Evolutionary conservation across 345 rosid genomes (phyloP).

Genomic region (Melaleuca alternifolia): DNA sequence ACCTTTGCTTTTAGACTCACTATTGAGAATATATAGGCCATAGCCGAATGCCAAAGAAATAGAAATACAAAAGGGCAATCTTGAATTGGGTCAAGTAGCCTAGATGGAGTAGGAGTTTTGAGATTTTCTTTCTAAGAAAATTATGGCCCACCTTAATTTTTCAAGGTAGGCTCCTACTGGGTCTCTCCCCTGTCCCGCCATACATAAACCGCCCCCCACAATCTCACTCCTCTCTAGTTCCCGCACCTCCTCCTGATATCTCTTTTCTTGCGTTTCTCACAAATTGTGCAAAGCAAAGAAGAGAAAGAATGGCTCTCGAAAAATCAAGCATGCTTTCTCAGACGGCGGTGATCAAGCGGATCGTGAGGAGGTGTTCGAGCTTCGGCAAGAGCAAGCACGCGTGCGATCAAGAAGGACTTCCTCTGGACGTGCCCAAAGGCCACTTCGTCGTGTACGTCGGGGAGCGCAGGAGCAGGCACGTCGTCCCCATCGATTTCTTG

Average conservation of each 20-base stretch:
- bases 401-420: constrained; percentile 5
- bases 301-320: background rate
- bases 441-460: constrained; percentile 46
- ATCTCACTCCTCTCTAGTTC: background rate
- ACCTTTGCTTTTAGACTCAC: background rate
- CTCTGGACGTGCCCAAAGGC: constrained; percentile 34
- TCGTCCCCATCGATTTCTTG: constrained; percentile 26
- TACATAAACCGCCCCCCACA: background rate
- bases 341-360: constrained; percentile 23
- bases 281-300: background rate
- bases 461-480: constrained; percentile 24
- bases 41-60: background rate
- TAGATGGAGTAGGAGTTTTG: background rate
- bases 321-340: constrained; percentile 26
- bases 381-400: constrained; percentile 17
- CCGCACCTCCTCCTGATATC: background rate
- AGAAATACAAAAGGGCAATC: background rate
- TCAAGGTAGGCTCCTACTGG: background rate
- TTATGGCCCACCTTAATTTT: background rate
- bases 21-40: background rate
- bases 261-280: background rate
- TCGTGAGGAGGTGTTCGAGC: constrained; percentile 34
- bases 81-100: background rate
- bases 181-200: background rate
- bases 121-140: background rate